phyloP scores from a whole-genome alignment of 1,284 basidiomycete species.

The Waitea zeae region DNA sequence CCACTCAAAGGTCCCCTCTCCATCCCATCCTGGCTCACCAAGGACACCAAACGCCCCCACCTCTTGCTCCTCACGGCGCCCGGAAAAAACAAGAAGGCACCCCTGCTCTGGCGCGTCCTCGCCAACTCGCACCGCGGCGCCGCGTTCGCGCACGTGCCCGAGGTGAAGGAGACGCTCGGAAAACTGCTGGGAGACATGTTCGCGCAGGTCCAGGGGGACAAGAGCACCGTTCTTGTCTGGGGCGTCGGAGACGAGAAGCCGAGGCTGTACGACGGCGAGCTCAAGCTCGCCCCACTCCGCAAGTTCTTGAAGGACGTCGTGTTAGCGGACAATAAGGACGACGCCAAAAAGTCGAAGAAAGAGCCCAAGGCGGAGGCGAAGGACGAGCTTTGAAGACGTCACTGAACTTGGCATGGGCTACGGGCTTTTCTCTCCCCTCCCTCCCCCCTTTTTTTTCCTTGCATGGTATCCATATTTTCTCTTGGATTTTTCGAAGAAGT shows the following conservation, averaged over 20 bases:
- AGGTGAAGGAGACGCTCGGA: not conserved
- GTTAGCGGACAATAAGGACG: not conserved
- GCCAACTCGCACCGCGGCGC: not conserved
- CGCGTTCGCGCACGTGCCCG: not conserved
- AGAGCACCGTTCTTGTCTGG: not conserved
- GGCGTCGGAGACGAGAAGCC: not conserved
- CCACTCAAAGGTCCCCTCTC: conserved; percentile 47
- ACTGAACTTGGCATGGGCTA: too few species aligned
- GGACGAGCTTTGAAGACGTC: too few species aligned
- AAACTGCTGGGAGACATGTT: not conserved
- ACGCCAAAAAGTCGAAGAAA: not conserved
- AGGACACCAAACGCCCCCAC: conserved; percentile 20
- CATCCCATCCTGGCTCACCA: conserved; percentile 40
- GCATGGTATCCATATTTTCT: too few species aligned
- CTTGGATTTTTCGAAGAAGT: too few species aligned
- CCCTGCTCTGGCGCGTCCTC: conserved; percentile 75
- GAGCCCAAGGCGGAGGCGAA: not conserved
- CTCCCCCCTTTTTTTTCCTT: too few species aligned
- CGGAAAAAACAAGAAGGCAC: conserved; percentile 52
- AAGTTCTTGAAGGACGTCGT: not conserved
- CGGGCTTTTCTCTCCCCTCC: too few species aligned
- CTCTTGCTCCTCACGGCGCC: not conserved
- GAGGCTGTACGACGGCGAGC: not conserved
- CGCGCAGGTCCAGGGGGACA: not conserved
- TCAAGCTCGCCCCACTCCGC: not conserved